Base-by-base conservation (phyloP, 345 rosid species). In the Arabis alpina region DNA sequence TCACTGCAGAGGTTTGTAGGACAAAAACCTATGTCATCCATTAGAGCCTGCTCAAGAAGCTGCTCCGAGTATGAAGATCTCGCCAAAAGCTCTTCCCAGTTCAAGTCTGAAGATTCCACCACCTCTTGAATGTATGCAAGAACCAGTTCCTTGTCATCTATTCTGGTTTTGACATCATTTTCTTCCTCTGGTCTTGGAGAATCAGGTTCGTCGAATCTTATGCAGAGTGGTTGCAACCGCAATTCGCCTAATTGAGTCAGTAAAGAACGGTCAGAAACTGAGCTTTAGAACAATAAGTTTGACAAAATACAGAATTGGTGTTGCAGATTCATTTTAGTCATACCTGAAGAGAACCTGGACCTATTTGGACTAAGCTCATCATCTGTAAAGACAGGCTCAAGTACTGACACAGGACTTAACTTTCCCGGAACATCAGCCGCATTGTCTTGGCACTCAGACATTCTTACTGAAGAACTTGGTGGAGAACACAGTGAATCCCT, bases 321-420 rank as follows among this genome's bases (percentile, higher is more conserved):
- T 19, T 49, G 50, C n/a, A n/a, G n/a, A n/a, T n/a, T n/a, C n/a
- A 43, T 27, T 7, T 3, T 19, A 67, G 50, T 72, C 81, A 50
- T 88, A 93, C 98, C 94, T 60, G 79, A 78, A 68, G 65, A 83
- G 54, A 73, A 73, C 80, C 81, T 73, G 61, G 81, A 81, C 67
- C 79, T 75, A 51, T 81, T 73, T 69, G 94, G 91, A 81, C 88
- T 87, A 36, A 64, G 49, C 37, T 87, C 96, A 68, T 87, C 93
- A 66, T 87, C 97, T 2, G 69, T 56, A 63, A 81, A 93, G 64
- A 80, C 15, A 37, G 87, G 86, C 75, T 93, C 98, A 70, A 91
- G 91, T 66, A 93, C 98, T 76, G 97, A 93, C 53, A 89, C 85
- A 8, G 97, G 98, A 82, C 96, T 93, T 68, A 86, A 86, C 41